Base-by-base conservation (phyloP, 2,329 filamentous ascomycete species). In the Leptodontidium sp. region DNA sequence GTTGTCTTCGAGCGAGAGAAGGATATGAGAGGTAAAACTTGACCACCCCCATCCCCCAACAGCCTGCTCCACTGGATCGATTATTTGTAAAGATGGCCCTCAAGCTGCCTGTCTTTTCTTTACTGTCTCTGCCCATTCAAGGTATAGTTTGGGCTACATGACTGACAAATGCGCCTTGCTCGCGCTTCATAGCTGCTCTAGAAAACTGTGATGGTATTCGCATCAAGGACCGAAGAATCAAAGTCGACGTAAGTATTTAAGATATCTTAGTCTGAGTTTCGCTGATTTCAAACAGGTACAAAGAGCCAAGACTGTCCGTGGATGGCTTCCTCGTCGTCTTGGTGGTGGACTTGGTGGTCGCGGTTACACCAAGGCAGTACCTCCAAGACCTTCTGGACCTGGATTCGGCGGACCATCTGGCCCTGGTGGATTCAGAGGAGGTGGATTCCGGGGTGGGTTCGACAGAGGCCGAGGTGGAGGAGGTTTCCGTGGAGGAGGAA, bases 1-100 rank as follows among this genome's bases (percentile, higher is more conserved):
- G 91, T 99, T 75, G 93, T 98, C 65, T 99, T 95, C 79, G 95
- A 98, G 82, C 91, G 93, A 80, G 96, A 98, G 83, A 94, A 95
- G 82, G 96, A 98, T 80, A 98, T 98, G 94, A 97, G 97, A 93
- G 94, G 94, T 98, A 97, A 89, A 64, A 84, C 82, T 58, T 81
- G 79, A 78, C 80, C 80, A 82, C 79, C 80, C 75, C 78, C 81
- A 72, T 70, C 70, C 75, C 75, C 78, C 77, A 76, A 78, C 74
- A 79, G 74, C 74, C 71, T 72, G 65, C 61, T 68, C 65, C 64
- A 64, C 52, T 68, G 66, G 70, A 73, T 68, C 49, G 63, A 72
- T 75, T 75, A 80, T 82, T 80, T 80, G 76, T 79, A 83, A 76
- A 87, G 83, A 86, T 78, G 74, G 77, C 74, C 70, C 72, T 77